Base-by-base conservation (phyloP, 805 yeast genomes). In the Yarrowia sp. region DNA sequence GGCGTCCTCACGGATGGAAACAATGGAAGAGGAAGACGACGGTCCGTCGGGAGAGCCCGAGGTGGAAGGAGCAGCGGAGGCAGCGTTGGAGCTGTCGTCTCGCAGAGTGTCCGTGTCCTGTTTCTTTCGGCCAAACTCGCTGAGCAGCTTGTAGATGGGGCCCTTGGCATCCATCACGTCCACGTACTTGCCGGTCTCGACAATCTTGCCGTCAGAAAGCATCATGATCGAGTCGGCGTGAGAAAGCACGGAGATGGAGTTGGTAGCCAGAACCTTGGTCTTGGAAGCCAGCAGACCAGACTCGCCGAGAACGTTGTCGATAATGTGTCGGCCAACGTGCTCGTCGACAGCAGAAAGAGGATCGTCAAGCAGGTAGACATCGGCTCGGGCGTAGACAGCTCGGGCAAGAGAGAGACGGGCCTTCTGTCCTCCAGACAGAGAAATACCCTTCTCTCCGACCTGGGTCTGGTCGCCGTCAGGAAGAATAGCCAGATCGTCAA, bases 401-500 rank as follows among this genome's bases (percentile, higher is more conserved):
- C 96, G 80, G 3, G 96, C 96, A 64, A 89, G 74, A 69, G 84
- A 83, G 60, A 89, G 81, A 71, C 96, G 81, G 0, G 96, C 93
- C 76, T 89, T 89, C 71, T 89, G 96, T 58, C 96, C 96, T 62
- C 96, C 96, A n/a, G 93, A 86, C 41, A 89, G 74, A 0, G 94
- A 88, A 51, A 89, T 84, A 68, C 96, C 96, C 71, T 89, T 80
- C 71, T 89, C 96, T 65, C 96, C 96, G 67, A 89, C 87, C 71
- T 87, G 88, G 0, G 96, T 88, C 61, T 73, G 68, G 68, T 90
- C 96, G 29, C 93, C 93, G 36, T 85, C 90, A 9, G 88, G 87
- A 32, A 90, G 73, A 46, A 82, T 78, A 4, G 81, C 80, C 65
- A 89, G 77, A 72, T 89, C 96, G 47, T 80, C 81, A 31, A 76